Percentiles rank a stretch among this genome's conserved stretches.
phyloP scores from a whole-genome alignment of 2,329 filamentous ascomycete genomes.

The Trichoderma sp. region DNA sequence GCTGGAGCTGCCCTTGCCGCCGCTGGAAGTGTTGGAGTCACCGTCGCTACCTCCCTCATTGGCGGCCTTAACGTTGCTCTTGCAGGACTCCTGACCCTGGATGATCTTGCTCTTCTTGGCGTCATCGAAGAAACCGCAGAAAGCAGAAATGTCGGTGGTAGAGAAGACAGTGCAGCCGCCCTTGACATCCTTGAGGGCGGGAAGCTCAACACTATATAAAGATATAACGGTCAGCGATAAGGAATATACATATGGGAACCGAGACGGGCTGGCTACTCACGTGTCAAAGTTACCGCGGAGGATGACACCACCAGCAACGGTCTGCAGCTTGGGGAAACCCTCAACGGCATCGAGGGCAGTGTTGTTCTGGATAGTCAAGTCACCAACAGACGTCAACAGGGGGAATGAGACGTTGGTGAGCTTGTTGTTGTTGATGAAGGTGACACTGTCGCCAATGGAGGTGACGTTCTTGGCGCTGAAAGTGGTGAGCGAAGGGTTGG shows the following conservation, averaged over 20 bases:
- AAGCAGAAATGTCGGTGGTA: slow-evolving; percentile 58
- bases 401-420: slow-evolving; percentile 76
- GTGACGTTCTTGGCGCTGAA: slow-evolving; percentile 71
- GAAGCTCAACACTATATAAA: slow-evolving; percentile 64
- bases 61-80: slow-evolving; percentile 50
- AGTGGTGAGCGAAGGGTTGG: slow-evolving; percentile 62
- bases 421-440: slow-evolving; percentile 61
- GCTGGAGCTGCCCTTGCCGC: slow-evolving; percentile 22
- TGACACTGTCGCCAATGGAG: slow-evolving; percentile 53
- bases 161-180: slow-evolving; percentile 70
- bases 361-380: slow-evolving; percentile 89
- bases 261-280: slow-evolving; percentile 54
- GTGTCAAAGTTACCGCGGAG: slow-evolving; percentile 79
- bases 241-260: neutral
- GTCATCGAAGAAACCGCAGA: slow-evolving; percentile 53
- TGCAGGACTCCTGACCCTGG: slow-evolving; percentile 48
- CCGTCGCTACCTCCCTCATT: slow-evolving; percentile 45
- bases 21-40: slow-evolving; percentile 29
- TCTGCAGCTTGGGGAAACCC: slow-evolving; percentile 66
- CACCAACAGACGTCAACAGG: slow-evolving; percentile 61
- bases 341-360: slow-evolving; percentile 64
- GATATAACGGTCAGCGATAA: neutral
- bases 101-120: slow-evolving; percentile 38
- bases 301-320: slow-evolving; percentile 76
- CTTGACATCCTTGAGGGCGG: slow-evolving; percentile 63